Percentiles rank a stretch among this genome's conserved stretches.
Evolutionary conservation across 2,329 filamentous ascomycete species (phyloP).

Genomic region (Aureobasidium sp.): DNA sequence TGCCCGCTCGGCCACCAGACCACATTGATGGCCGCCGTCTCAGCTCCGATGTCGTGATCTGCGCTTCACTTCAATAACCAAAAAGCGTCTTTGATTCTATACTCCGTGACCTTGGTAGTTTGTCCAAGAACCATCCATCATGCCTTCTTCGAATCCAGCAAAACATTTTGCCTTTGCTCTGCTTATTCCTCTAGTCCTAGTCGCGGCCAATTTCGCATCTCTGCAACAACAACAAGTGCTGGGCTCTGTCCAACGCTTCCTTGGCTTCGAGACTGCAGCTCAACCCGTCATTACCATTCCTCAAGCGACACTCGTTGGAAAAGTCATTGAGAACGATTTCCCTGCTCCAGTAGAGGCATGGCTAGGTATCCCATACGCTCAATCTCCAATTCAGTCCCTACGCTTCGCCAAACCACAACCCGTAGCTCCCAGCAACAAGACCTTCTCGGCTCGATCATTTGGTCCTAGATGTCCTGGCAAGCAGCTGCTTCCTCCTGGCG

Average conservation of each 20-base stretch:
- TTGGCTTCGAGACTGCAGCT: not conserved
- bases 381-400: constrained; percentile 21
- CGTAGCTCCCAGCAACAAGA: constrained; percentile 29
- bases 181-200: not conserved
- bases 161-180: not conserved
- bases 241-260: not conserved
- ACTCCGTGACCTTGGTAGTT: not conserved
- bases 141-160: not conserved
- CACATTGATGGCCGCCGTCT: not conserved
- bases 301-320: constrained; percentile 23
- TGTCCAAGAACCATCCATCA: not conserved
- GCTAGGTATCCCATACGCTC: constrained; percentile 23
- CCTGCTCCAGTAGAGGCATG: constrained; percentile 23
- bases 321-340: constrained; percentile 20
- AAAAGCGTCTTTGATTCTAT: not conserved
- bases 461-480: constrained; percentile 24
- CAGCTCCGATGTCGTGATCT: constrained; percentile 6
- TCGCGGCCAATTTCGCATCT: not conserved
- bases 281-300: constrained; percentile 17
- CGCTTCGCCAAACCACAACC: constrained; percentile 34
- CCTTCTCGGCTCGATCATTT: constrained; percentile 28
- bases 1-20: not conserved
- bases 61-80: not conserved
- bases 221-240: constrained; percentile 10
- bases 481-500: constrained; percentile 11